Evolutionary conservation across 345 rosid species (phyloP), one percentile per base, ranked within the genome.

Genomic region (Leavenworthia alabamica): DNA sequence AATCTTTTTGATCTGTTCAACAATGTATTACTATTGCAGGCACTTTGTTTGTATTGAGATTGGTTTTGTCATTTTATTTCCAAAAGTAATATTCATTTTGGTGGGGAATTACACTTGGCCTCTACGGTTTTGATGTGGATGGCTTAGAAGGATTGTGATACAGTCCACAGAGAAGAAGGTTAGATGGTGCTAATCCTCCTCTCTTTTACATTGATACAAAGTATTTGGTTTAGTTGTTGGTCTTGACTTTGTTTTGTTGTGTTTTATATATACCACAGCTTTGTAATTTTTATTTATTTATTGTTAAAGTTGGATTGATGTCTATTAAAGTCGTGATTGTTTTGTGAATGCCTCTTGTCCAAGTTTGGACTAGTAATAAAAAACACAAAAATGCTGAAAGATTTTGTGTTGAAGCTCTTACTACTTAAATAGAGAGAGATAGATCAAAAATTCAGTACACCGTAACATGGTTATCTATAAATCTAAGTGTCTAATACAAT

Each of bases 61-160:
- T 44, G 54, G 62, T 43, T 68, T 40, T 23, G 41, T 60, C 42
- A 52, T 29, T 10, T 57, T n/a, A n/a, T n/a, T 40, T 49, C 22
- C 43, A 12, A 7, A 40, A 23, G 52, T 3, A 58, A 7, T 3
- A 24, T 33, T 4, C 0, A 14, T 46, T 50, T 20, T 29, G 47
- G 67, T 11, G 39, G 6, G 11, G 39, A 11, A 12, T 5, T 54
- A 69, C 67, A 53, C 62, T 62, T 60, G 62, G 67, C 73, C 47
- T 32, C 73, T 43, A 56, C 67, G 67, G 23, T 68, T 51, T 68
- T 68, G 47, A 27, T 60, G 73, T 24, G 48, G 67, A n/a, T 52
- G 73, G 61, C 55, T 26, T 17, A 60, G 61, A 60, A 47, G 44
- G 45, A 50, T 24, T 68, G 59, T 63, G 46, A 59, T 42, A 42